Evolutionary conservation across 306 rosid genomes (phyloP).

Genomic region (Quercus parvula): DNA sequence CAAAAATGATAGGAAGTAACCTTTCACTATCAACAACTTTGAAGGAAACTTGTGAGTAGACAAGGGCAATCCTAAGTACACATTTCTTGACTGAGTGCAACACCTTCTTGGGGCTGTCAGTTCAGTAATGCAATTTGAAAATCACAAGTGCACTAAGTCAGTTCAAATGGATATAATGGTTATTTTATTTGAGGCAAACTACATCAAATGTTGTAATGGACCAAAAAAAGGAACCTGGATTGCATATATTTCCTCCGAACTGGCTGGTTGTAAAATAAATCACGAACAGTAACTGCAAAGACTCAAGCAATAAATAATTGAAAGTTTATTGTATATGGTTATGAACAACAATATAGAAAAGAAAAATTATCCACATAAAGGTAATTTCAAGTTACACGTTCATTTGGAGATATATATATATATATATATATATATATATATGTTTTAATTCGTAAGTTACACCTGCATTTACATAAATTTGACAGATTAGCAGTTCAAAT

Average conservation of each 20-base stretch:
- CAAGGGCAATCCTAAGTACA: constrained; percentile 57
- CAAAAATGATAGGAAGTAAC: constrained; percentile 35
- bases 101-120: constrained; percentile 79
- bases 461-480: background rate
- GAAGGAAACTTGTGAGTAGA: constrained; percentile 58
- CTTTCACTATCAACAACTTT: constrained; percentile 76
- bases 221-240: constrained; percentile 61
- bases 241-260: constrained; percentile 82
- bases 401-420: too few species aligned
- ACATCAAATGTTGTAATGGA: too few species aligned
- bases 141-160: constrained; percentile 33
- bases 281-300: constrained; percentile 73
- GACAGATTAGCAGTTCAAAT: background rate
- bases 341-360: background rate
- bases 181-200: constrained; percentile 27
- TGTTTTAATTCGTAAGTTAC: too few species aligned
- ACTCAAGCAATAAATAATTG: constrained; percentile 22
- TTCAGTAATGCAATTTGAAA: constrained; percentile 25
- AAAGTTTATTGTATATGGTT: background rate
- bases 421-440: too few species aligned
- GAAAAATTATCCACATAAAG: constrained; percentile 6
- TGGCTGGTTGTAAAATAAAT: constrained; percentile 94
- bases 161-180: constrained; percentile 25
- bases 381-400: constrained; percentile 14
- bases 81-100: constrained; percentile 81